phyloP scores from a whole-genome alignment of 2,329 filamentous ascomycete species.

The Pestalotiopsis sp. region DNA sequence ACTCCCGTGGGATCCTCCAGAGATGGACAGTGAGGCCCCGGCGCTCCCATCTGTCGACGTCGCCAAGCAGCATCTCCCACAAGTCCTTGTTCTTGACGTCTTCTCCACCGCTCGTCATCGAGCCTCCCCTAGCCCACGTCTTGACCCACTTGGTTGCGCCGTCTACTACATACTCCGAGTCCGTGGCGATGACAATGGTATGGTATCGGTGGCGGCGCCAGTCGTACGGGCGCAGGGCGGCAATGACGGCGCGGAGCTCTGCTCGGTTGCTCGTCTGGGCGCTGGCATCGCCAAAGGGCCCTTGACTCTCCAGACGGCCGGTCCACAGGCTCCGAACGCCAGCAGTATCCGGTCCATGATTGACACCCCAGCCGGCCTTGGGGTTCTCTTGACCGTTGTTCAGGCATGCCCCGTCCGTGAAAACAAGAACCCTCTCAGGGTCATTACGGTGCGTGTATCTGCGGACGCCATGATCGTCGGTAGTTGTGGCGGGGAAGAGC shows the following conservation, averaged over 20 bases:
- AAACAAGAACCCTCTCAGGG: conserved; percentile 36
- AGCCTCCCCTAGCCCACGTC: conserved; percentile 46
- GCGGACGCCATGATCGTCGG: not conserved
- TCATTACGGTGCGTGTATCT: conserved; percentile 33
- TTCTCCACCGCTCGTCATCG: conserved; percentile 36
- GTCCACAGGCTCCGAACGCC: conserved; percentile 15
- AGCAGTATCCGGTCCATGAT: conserved; percentile 21
- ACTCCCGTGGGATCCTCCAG: conserved; percentile 47
- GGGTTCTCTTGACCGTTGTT: conserved; percentile 40
- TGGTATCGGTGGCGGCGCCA: conserved; percentile 45
- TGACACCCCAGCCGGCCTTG: conserved; percentile 42
- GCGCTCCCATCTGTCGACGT: conserved; percentile 33
- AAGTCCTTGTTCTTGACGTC: conserved; percentile 53
- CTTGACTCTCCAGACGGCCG: conserved; percentile 42
- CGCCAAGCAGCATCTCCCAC: conserved; percentile 49
- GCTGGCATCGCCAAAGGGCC: conserved; percentile 38
- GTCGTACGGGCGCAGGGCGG: conserved; percentile 43
- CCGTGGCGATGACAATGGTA: conserved; percentile 52
- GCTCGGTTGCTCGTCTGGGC: conserved; percentile 54
- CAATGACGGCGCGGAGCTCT: conserved; percentile 56
- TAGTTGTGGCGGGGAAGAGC: conserved; percentile 23
- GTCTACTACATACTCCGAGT: conserved; percentile 52
- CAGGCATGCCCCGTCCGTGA: conserved; percentile 47
- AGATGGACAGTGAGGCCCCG: conserved; percentile 40
- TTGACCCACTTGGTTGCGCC: conserved; percentile 44